phyloP scores from a whole-genome alignment of 75 land plant genomes.

The Sequoiadendron giganteum region DNA sequence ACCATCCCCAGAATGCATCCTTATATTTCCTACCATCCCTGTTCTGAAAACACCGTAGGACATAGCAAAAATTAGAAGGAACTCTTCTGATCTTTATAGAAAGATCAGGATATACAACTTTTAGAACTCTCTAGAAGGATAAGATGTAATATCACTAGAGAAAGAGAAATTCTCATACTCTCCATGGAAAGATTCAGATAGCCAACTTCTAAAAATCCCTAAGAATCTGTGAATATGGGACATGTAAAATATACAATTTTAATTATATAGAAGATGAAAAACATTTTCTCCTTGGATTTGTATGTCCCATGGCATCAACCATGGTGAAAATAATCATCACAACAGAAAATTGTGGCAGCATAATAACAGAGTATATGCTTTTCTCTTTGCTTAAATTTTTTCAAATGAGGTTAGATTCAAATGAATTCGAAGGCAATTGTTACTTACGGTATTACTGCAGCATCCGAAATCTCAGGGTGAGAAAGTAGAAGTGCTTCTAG shows the following conservation, averaged over 20 bases:
- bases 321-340: slow-evolving; percentile 19
- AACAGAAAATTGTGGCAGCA: slow-evolving; percentile 54
- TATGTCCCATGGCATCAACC: slow-evolving; percentile 43
- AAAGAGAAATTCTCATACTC: background rate
- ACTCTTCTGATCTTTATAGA: too few relatives aligned
- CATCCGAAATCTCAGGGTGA: slow-evolving; percentile 39
- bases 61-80: too few relatives aligned
- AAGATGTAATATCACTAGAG: too few relatives aligned
- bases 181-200: background rate
- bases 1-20: too few relatives aligned
- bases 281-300: slow-evolving; percentile 55
- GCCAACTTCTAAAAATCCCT: background rate
- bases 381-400: background rate
- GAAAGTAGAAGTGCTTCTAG: slow-evolving; percentile 42
- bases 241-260: background rate
- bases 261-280: background rate
- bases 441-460: slow-evolving; percentile 54
- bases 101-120: too few relatives aligned
- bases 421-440: background rate
- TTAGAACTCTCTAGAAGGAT: too few relatives aligned
- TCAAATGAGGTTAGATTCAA: background rate
- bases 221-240: background rate
- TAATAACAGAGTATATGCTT: slow-evolving; percentile 54
- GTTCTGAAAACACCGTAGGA: too few relatives aligned
- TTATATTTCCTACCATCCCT: too few relatives aligned